Percentiles rank a stretch among this genome's conserved stretches.
Evolutionary conservation across 202 grass and related monocot genomes (phyloP).

Genomic region (Cymbopogon flexuosus): DNA sequence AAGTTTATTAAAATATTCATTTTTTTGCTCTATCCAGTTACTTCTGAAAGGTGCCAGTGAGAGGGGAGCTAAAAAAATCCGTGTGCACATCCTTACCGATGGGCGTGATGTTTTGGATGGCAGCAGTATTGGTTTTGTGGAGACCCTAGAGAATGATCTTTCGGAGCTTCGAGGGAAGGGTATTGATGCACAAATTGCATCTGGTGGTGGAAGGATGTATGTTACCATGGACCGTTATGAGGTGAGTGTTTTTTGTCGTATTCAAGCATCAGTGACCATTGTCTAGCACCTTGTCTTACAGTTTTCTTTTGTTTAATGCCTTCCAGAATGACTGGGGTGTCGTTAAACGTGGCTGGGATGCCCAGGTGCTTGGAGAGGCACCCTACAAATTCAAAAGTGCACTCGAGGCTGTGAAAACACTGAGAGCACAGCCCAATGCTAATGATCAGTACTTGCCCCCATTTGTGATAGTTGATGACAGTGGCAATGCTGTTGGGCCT

Average conservation of each 20-base stretch:
- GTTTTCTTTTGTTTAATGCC: constrained; percentile 12
- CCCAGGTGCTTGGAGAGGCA: constrained; percentile 94
- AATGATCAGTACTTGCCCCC: constrained; percentile 90
- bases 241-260: constrained; percentile 37
- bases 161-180: constrained; percentile 61
- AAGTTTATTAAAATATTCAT: background rate
- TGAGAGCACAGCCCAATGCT: constrained; percentile 60
- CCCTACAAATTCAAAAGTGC: constrained; percentile 77
- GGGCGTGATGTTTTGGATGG: constrained; percentile 98
- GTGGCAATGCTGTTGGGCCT: constrained; percentile 75
- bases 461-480: constrained; percentile 94
- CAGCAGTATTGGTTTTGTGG: constrained; percentile 76
- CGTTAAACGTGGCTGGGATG: constrained; percentile 97
- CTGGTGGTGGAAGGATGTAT: constrained; percentile 93
- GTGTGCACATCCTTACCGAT: constrained; percentile 88
- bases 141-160: constrained; percentile 80
- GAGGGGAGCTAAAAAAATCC: constrained; percentile 80
- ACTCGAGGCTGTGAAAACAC: constrained; percentile 86
- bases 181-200: constrained; percentile 78
- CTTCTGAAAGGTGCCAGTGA: constrained; percentile 83
- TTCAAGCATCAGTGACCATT: background rate
- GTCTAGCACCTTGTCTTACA: background rate
- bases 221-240: constrained; percentile 99
- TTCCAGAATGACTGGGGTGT: constrained; percentile 92
- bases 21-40: constrained; percentile 50